Evolutionary conservation across 768 basidiomycete species (phyloP).

Genomic region (Hysterangium stoloniferum): DNA sequence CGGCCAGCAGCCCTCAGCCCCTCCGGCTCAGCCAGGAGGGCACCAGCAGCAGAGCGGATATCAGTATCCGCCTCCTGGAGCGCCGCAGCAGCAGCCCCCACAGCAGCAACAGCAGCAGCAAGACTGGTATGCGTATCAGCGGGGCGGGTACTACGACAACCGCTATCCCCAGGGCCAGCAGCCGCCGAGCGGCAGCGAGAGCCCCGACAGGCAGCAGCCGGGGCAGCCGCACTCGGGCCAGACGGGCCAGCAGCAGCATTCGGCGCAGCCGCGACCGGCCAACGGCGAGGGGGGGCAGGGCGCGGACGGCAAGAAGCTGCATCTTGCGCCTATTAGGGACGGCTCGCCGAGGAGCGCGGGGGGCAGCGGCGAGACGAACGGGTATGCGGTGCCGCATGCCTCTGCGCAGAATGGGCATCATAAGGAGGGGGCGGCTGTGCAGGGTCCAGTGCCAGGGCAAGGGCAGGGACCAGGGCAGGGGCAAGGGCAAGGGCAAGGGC

Average conservation of each 20-base stretch:
- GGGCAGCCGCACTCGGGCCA: constrained; percentile 4
- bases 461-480: not conserved
- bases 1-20: constrained; percentile 21
- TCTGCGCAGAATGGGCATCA: constrained; percentile 14
- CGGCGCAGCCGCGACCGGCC: constrained; percentile 10
- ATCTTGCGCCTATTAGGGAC: too few species aligned
- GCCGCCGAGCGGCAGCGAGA: too few species aligned
- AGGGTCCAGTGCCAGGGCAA: constrained; percentile 16
- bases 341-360: too few species aligned
- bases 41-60: constrained; percentile 18
- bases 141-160: constrained; percentile 20
- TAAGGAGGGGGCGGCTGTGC: too few species aligned
- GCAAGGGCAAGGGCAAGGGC: not conserved
- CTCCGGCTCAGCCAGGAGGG: too few species aligned
- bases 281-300: not conserved
- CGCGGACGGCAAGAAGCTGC: too few species aligned
- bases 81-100: constrained; percentile 12
- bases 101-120: constrained; percentile 8
- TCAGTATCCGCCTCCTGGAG: constrained; percentile 14
- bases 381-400: constrained; percentile 7
- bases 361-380: too few species aligned
- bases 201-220: too few species aligned
- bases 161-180: constrained; percentile 17
- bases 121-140: constrained; percentile 7
- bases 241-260: constrained; percentile 1